A percentile compares a stretch with the other conserved stretches of the same genome.
phyloP scores from a whole-genome alignment of 73 alveolate genomes.

The Durusdinium trenchii region DNA sequence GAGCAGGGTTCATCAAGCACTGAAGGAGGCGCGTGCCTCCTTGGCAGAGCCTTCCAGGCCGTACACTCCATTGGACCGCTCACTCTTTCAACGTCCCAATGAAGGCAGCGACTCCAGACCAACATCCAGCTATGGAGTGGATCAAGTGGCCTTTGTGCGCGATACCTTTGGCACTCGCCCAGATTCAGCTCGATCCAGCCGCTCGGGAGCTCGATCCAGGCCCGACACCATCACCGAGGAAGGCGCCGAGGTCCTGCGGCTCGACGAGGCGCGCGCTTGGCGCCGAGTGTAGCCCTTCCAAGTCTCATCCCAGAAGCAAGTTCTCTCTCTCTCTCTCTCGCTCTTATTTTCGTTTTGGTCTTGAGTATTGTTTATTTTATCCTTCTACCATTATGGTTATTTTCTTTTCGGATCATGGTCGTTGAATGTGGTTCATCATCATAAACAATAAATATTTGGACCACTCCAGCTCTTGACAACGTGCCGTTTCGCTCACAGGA shows the following conservation, averaged over 20 bases:
- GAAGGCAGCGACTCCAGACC: conserved; percentile 75
- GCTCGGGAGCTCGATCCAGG: not conserved
- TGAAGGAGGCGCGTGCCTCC: conserved; percentile 96
- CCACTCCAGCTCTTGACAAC: too few species aligned
- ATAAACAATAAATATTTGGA: too few species aligned
- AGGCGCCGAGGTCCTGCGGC: conserved; percentile 17
- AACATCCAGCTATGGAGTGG: conserved; percentile 47
- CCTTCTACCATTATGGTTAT: too few species aligned
- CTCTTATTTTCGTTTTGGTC: too few species aligned
- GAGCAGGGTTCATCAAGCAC: conserved; percentile 22
- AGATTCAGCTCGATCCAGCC: not conserved
- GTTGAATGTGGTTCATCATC: too few species aligned
- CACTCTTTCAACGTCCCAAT: conserved; percentile 67
- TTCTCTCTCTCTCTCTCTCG: too few species aligned
- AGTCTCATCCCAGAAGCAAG: too few species aligned
- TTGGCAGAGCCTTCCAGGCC: conserved; percentile 97
- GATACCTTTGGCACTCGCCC: conserved; percentile 52
- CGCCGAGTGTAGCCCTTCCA: too few species aligned
- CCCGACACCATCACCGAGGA: conserved; percentile 40
- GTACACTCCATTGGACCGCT: conserved; percentile 97
- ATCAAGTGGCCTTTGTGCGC: conserved; percentile 52
- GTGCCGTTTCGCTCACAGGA: too few species aligned
- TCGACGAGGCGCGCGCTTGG: not conserved
- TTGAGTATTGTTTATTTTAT: too few species aligned
- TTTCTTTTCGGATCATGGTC: too few species aligned